Base-by-base conservation (phyloP, 2,329 filamentous ascomycete species). In the Fusarium cicatricum region DNA sequence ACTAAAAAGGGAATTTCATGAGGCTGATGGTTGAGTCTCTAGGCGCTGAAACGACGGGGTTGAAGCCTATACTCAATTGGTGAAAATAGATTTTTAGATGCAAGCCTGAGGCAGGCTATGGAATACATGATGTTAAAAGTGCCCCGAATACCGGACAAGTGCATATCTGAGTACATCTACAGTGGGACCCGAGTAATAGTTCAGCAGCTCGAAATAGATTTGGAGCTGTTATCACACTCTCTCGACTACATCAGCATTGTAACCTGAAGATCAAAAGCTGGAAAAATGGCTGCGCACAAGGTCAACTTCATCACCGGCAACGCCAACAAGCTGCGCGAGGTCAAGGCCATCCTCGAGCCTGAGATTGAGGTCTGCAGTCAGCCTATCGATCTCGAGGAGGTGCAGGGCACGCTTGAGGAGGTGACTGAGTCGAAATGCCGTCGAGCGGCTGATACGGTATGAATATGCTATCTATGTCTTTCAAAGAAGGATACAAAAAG, bases 301-400 rank as follows among this genome's bases (percentile, higher is more conserved):
- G 75, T 99, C 64, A 93, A 96, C 77, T 99, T 99, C 80, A 96
- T 99, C 72, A 98, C 94, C 2, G 90, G 94, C 75, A 99, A 99
- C 78, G 87, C 89, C 71, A 96, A 97, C 80, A 99, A 99, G 80
- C 84, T 99, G 51, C 80, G 83, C 52, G 95, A 99, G 79, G 92
- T 97, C 64, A 87, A 90, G 75, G 89, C 90, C 15, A 97, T 99
- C 67, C 84, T 99, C 3, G 87, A 89, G 66, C 81, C 85, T 9
- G 85, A 84, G 29, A 89, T 97, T 63, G 81, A 88, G 60, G 82
- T 99, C 36, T 82, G 85, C 50, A 94, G 83, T 76, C 86, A 91
- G 74, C 81, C 85, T 31, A 76, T 97, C 26, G 92, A 98, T 71
- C 80, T 98, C 16, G 83, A 90, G 28, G 95, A 99, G 78, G 87